These are phyloP conservation scores for Coleophoma eucalyptorum DNA, from an alignment of 2,329 filamentous ascomycete genomes.

Conservation along the genomic window DNA sequence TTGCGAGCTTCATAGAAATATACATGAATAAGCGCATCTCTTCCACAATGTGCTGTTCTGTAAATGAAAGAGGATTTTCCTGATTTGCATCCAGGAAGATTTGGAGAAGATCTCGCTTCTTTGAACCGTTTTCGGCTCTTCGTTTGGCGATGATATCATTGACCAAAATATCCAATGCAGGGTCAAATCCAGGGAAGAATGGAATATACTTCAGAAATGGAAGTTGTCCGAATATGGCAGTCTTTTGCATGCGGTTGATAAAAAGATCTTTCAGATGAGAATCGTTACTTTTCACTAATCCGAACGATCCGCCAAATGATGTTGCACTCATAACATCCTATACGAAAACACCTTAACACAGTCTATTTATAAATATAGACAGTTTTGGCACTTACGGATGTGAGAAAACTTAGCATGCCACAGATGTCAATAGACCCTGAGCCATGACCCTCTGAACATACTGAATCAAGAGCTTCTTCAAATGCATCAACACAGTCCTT, in stretches of 20 bases:
- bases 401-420: slow-evolving; percentile 8
- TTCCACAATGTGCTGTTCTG: not conserved
- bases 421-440: slow-evolving; percentile 7
- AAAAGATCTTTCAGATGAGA: slow-evolving; percentile 10
- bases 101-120: not conserved
- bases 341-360: not conserved
- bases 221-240: slow-evolving; percentile 8
- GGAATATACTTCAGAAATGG: slow-evolving; percentile 13
- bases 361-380: too few relatives aligned
- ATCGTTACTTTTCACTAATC: slow-evolving; percentile 11
- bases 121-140: not conserved
- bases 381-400: slow-evolving; percentile 4
- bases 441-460: slow-evolving; percentile 6
- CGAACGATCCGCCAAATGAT: slow-evolving; percentile 14
- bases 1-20: too few relatives aligned
- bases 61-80: not conserved
- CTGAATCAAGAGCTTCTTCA: slow-evolving; percentile 3
- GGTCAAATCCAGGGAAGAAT: slow-evolving; percentile 2
- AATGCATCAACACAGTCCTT: slow-evolving; percentile 12
- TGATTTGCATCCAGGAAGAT: not conserved
- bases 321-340: slow-evolving; percentile 15
- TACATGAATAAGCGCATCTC: not conserved
- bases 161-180: slow-evolving; percentile 5
- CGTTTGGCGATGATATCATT: slow-evolving; percentile 6
- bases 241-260: slow-evolving; percentile 5